Base-by-base conservation (phyloP, 2,329 filamentous ascomycete genomes). In the Parascedosporium putredinis region DNA sequence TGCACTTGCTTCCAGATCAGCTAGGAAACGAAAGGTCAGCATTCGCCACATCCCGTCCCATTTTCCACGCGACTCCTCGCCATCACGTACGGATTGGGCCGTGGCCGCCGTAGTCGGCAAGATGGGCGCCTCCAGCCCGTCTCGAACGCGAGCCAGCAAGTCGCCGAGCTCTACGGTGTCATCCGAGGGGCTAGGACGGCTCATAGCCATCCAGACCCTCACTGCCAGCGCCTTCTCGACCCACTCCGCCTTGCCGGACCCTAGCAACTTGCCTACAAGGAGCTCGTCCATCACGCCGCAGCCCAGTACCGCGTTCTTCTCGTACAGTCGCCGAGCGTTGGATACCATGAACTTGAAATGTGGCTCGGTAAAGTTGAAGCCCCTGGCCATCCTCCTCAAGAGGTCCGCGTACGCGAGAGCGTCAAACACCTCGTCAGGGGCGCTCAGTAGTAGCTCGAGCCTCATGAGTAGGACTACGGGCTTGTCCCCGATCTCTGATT, bases 1-100 rank as follows among this genome's bases (percentile, higher is more conserved):
- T 89, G 84, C n/a, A 86, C 71, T 23, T 74, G 77, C 64, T 88
- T 93, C 88, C 89, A 96, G 3, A 95, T 67, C 3, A 95, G 64
- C 85, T 91, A 58, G 54, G n/a, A n/a, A n/a, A 33, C 5, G 16
- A 5, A 10, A 18, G 27, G 18, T 56, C 18, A 56, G 52, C 43
- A 14, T 20, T 31, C 40, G 29, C n/a, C 40, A 14, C 20, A 9
- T 12, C n/a, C 4, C 14, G 4, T 29, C 31, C 31, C 29, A 23
- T 43, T n/a, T n/a, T n/a, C n/a, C n/a, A n/a, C n/a, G n/a, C n/a
- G 29, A 18, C 3, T 23, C 12, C 25, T 24, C 42, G 8, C 23
- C 5, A 24, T 24, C 27, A 63, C 75, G 56, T 60, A 85, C 81
- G 29, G 79, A 84, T 56, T 87, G 83, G 5, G 78, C 76, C 29